Percentiles rank a stretch among this genome's conserved stretches.
These are phyloP conservation scores for Metschnikowia borealis DNA, from an alignment of 805 yeast genomes.

Conservation along the genomic window DNA sequence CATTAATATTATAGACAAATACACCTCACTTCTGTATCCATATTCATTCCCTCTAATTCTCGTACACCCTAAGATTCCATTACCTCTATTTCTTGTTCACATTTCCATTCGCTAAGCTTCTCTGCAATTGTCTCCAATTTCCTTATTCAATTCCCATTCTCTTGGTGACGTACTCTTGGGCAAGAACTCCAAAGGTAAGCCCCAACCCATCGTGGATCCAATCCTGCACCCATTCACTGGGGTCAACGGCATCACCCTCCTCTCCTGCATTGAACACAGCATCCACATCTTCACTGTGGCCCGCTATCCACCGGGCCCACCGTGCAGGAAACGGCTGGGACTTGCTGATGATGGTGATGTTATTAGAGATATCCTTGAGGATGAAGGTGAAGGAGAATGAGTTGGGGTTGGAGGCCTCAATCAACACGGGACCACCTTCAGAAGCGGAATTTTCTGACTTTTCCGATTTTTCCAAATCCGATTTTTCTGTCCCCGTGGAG, in stretches of 20 bases:
- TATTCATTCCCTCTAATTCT: too few species aligned
- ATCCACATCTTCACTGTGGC: slow-evolving; percentile 26
- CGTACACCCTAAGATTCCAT: too few species aligned
- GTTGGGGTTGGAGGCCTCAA: slow-evolving; percentile 45
- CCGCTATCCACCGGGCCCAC: slow-evolving; percentile 93
- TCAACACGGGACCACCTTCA: slow-evolving; percentile 24
- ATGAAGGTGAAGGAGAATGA: slow-evolving; percentile 75
- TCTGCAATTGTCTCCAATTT: neutral
- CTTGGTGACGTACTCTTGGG: slow-evolving; percentile 85
- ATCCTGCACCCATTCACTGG: slow-evolving; percentile 41
- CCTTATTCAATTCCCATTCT: slow-evolving; percentile 63
- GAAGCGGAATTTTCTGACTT: too few species aligned
- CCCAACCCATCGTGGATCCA: slow-evolving; percentile 60
- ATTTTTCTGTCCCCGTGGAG: slow-evolving; percentile 6
- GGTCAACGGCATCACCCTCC: slow-evolving; percentile 28
- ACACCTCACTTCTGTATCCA: neutral
- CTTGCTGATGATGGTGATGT: slow-evolving; percentile 65
- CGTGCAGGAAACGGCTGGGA: slow-evolving; percentile 87
- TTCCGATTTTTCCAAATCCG: slow-evolving; percentile 7
- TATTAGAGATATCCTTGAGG: slow-evolving; percentile 74
- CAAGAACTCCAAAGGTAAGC: slow-evolving; percentile 77
- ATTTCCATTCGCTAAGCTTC: neutral
- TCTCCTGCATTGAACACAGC: slow-evolving; percentile 21
- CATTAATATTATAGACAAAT: slow-evolving; percentile 1
- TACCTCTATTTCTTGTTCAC: neutral